A percentile compares a stretch with the other conserved stretches of the same genome.
These are phyloP conservation scores for Flaveria linearis DNA, from an alignment of 129 eudicot genomes.

Conservation along the genomic window DNA sequence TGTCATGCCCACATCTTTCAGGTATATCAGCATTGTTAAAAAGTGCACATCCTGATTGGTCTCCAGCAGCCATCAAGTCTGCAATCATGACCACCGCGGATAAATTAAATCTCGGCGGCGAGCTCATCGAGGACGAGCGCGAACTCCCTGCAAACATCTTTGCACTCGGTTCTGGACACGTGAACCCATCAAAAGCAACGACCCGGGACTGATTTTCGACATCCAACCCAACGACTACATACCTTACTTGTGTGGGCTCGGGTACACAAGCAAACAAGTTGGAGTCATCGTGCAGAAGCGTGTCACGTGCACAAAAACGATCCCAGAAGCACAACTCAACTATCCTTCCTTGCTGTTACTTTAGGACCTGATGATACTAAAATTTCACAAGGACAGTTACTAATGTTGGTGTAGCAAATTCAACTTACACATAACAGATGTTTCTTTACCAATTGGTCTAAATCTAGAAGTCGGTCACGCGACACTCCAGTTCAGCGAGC, in stretches of 20 bases:
- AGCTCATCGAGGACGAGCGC: constrained; percentile 35
- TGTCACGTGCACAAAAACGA: constrained; percentile 27
- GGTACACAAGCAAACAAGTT: constrained; percentile 36
- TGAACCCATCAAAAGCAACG: constrained; percentile 35
- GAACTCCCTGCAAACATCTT: constrained; percentile 32
- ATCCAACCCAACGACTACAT: constrained; percentile 34
- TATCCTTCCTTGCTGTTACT: constrained; percentile 42
- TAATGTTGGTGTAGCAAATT: constrained; percentile 35
- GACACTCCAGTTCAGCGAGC: constrained; percentile 15
- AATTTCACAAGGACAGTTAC: constrained; percentile 32
- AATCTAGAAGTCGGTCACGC: constrained; percentile 5
- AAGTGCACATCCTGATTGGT: constrained; percentile 43
- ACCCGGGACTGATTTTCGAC: constrained; percentile 46
- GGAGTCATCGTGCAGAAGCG: constrained; percentile 30
- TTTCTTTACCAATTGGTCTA: constrained; percentile 27
- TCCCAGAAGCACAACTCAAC: constrained; percentile 39
- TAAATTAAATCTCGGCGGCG: constrained; percentile 1
- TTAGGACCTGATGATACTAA: constrained; percentile 11
- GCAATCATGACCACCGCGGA: constrained; percentile 45
- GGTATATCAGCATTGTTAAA: constrained; percentile 43
- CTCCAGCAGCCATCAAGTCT: constrained; percentile 45
- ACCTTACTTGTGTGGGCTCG: constrained; percentile 41
- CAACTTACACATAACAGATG: constrained; percentile 15
- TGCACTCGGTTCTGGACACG: constrained; percentile 42
- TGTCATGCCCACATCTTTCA: constrained; percentile 49